Conservation (phyloP, 495 filamentous ascomycete species). For the Ascobolus immersus region DNA sequence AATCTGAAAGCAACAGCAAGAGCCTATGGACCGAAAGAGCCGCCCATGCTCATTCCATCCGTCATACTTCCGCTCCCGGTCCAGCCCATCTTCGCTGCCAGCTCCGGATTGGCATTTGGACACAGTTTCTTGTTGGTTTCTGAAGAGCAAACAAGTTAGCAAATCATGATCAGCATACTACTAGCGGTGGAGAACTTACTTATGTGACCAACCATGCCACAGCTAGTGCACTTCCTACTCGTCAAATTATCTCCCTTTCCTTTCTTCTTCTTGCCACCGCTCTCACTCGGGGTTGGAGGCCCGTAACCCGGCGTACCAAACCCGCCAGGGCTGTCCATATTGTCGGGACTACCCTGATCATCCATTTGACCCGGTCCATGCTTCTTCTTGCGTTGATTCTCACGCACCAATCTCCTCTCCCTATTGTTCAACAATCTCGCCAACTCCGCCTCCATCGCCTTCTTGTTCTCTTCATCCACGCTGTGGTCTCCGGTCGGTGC, state of each 20-base stretch:
- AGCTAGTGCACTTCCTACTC: conserved; percentile 87
- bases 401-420: conserved; percentile 69
- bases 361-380: conserved; percentile 31
- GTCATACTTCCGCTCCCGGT: too few species aligned
- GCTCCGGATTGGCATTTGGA: conserved; percentile 12
- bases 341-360: conserved; percentile 17
- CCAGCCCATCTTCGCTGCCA: too few species aligned
- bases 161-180: background rate
- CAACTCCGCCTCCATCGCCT: conserved; percentile 45
- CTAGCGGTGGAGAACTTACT: conserved; percentile 3
- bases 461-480: conserved; percentile 33
- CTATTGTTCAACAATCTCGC: conserved; percentile 67
- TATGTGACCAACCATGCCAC: conserved; percentile 83
- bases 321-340: conserved; percentile 16
- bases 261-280: conserved; percentile 21
- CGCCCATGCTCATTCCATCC: too few species aligned
- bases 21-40: too few species aligned
- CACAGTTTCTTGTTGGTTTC: conserved; percentile 16
- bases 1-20: too few species aligned
- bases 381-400: conserved; percentile 34
- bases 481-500: conserved; percentile 55
- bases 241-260: conserved; percentile 29
- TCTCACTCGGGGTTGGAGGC: too few species aligned
- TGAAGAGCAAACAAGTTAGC: conserved; percentile 1
- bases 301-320: too few species aligned